Evolutionary conservation across 129 eudicot genomes (phyloP), one percentile per base, ranked within the genome.

Genomic region (Artemisia annua): DNA sequence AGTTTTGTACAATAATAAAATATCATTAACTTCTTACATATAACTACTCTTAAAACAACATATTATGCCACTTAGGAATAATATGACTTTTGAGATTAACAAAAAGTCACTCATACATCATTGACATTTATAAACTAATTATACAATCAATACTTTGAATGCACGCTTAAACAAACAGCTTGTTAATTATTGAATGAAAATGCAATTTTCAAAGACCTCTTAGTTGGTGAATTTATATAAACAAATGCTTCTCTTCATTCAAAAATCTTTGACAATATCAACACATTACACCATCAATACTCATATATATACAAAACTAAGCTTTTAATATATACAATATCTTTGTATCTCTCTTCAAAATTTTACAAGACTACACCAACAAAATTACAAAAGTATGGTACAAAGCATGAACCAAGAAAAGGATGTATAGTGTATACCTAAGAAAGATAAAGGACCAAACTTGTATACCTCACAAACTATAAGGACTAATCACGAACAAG

Each of bases 401-500:
- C 10, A 2, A 15, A 17, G 7, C 15, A 56, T 46, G 10, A 76
- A 69, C 26, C 20, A 26, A 59, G 32, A 39, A 77, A 73, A 58
- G 17, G 43, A 56, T 30, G 53, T 17, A 72, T 30, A 16, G 16
- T 70, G 18, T 50, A 78, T 30, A 6, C 7, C 44, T 58, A 69
- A 0, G 3, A 60, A 71, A 32, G 13, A 18, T 12, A 1, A 75
- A 70, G 79, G 72, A 63, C 4, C 52, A 74, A 60, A 74, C 67
- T 43, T 70, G 79, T 39, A 74, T 32, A 22, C 15, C 70, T 56
- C 13, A 63, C 65, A 48, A 61, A 69, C 12, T 17, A 1, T 46
- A 61, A 2, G 71, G 75, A 69, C 66, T 63, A 28, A 73, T 86
- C 79, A 91, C 4, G 87, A 88, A 80, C 75, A 88, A 43, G 85